Conservation (phyloP, 257 asterid genomes). For the Salvia splendens region DNA sequence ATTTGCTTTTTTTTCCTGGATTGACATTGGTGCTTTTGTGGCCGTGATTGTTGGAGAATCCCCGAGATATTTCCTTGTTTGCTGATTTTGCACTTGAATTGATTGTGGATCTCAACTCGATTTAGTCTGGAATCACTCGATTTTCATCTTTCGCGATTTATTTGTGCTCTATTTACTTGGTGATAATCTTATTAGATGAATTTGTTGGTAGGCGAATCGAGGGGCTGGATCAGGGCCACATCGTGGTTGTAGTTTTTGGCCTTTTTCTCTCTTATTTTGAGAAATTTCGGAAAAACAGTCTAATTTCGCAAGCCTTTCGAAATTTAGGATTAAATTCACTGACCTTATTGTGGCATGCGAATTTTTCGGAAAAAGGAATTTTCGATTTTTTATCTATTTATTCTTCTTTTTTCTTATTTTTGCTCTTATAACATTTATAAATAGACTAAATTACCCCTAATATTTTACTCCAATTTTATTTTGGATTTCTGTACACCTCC, state of each 20-base stretch:
- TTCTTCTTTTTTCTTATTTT: too few species aligned
- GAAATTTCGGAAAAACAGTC: too few species aligned
- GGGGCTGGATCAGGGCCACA: too few species aligned
- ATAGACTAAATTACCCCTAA: too few species aligned
- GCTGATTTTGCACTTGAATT: conserved; percentile 12
- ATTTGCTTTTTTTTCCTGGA: conserved; percentile 20
- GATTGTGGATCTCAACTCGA: conserved; percentile 23
- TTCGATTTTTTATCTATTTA: too few species aligned
- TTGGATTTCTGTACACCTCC: too few species aligned
- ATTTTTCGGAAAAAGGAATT: too few species aligned
- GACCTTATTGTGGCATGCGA: too few species aligned
- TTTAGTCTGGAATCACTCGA: conserved; percentile 12
- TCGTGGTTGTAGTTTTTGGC: neutral
- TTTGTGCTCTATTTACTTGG: neutral
- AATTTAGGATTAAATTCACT: too few species aligned
- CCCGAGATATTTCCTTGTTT: neutral
- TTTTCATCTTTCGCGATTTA: neutral
- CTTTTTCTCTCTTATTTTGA: neutral
- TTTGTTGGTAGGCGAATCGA: neutral
- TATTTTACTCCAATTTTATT: too few species aligned
- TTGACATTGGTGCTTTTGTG: conserved; percentile 6
- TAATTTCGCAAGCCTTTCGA: too few species aligned
- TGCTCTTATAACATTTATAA: too few species aligned
- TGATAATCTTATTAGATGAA: neutral
- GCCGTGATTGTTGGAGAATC: conserved; percentile 1